These are phyloP conservation scores for Globisporangium camurandrum DNA, from an alignment of 352 stramenopile genomes.

Conservation along the genomic window DNA sequence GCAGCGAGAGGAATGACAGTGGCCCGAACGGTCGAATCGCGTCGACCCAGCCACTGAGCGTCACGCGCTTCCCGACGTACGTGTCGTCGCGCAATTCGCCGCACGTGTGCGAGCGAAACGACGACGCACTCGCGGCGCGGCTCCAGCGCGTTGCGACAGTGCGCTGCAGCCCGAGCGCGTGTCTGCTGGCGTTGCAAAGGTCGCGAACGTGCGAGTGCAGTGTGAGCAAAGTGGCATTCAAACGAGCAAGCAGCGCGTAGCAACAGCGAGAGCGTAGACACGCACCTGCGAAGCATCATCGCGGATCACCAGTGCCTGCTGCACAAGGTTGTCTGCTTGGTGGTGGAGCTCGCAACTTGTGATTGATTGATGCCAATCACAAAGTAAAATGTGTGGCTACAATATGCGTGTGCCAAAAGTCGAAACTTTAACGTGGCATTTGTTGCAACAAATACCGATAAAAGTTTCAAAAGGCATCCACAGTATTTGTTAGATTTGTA, in stretches of 20 bases:
- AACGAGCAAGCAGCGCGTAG: too few relatives aligned
- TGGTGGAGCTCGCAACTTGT: too few relatives aligned
- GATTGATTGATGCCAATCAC: too few relatives aligned
- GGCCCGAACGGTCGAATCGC: conserved; percentile 65
- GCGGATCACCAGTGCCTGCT: too few relatives aligned
- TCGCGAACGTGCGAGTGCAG: background rate
- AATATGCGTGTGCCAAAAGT: too few relatives aligned
- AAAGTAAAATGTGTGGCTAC: too few relatives aligned
- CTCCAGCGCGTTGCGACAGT: conserved; percentile 7
- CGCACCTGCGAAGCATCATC: conserved; percentile 19
- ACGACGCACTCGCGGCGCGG: conserved; percentile 13
- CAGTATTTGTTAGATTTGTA: too few relatives aligned
- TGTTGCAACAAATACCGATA: too few relatives aligned
- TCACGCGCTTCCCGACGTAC: conserved; percentile 45
- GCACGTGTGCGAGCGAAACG: conserved; percentile 70
- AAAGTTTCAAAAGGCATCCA: too few relatives aligned
- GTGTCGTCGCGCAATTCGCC: conserved; percentile 45
- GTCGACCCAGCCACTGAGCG: conserved; percentile 77
- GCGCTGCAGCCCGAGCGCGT: conserved; percentile 1
- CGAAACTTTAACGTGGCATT: too few relatives aligned
- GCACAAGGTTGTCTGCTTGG: background rate
- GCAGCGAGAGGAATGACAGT: conserved; percentile 76
- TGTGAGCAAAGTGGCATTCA: background rate
- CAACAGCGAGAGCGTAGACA: too few relatives aligned
- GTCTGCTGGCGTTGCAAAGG: background rate